A percentile compares a stretch with the other conserved stretches of the same genome.
phyloP scores from a whole-genome alignment of 176 grass and related monocot genomes.

The Musa itinerans region DNA sequence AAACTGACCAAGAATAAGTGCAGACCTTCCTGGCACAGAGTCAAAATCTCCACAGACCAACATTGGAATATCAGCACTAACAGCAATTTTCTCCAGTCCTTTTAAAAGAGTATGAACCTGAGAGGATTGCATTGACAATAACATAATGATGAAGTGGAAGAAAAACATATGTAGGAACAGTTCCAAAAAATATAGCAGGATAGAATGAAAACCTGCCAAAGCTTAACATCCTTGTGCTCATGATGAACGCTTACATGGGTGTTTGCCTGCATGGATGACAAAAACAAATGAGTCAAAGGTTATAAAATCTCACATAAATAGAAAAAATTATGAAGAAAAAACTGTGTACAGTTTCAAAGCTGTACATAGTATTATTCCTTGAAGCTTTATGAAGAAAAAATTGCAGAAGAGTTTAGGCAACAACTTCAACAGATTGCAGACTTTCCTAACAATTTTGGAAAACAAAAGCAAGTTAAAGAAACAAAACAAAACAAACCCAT shows the following conservation, averaged over 20 bases:
- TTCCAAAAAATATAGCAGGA: constrained; percentile 10
- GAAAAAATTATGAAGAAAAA: too few species aligned
- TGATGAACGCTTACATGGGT: constrained; percentile 96
- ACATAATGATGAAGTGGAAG: not conserved
- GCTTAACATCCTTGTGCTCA: constrained; percentile 96
- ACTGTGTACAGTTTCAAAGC: too few species aligned
- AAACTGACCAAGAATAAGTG: not conserved
- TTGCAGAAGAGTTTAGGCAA: not conserved
- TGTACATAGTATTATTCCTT: too few species aligned
- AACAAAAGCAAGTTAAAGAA: not conserved
- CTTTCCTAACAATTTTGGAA: not conserved
- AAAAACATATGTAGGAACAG: constrained; percentile 5
- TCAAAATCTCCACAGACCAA: constrained; percentile 99
- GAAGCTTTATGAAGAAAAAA: too few species aligned
- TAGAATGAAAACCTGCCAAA: constrained; percentile 71
- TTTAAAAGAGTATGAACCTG: constrained; percentile 99
- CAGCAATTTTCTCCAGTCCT: constrained; percentile 98
- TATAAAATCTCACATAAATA: not conserved
- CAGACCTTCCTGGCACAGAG: constrained; percentile 72
- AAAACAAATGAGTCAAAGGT: constrained; percentile 8
- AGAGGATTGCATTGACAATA: constrained; percentile 8
- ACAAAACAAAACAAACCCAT: not conserved
- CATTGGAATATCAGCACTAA: constrained; percentile 99
- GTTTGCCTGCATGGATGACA: constrained; percentile 66
- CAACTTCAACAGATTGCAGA: not conserved